Conservation (phyloP, 176 grass and related monocot species). For the Aegilops longissima region DNA sequence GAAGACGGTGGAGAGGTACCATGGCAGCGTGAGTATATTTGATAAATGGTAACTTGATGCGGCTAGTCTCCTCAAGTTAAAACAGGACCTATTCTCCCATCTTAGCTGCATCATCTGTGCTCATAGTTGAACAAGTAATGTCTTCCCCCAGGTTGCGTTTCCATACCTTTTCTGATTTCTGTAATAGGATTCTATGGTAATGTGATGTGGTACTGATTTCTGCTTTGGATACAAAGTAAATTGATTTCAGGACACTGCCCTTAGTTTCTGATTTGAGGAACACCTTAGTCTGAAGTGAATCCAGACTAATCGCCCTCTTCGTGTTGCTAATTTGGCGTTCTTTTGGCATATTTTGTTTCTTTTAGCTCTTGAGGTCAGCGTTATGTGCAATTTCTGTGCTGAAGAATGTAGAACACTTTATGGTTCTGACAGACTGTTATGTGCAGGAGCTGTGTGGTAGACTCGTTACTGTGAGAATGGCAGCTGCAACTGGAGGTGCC, state of each 20-base stretch:
- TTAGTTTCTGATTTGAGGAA: neutral
- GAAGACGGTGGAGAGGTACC: conserved; percentile 29
- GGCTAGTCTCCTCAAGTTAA: neutral
- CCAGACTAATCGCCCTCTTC: no score
- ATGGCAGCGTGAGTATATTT: conserved; percentile 53
- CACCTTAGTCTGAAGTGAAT: neutral
- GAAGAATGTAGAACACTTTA: conserved; percentile 1
- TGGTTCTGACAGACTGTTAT: neutral
- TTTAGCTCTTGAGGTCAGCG: neutral
- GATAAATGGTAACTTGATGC: neutral
- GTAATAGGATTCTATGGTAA: neutral
- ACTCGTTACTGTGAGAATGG: conserved; percentile 44
- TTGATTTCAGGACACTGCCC: neutral
- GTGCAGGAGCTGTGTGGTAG: conserved; percentile 64
- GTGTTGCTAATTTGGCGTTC: neutral
- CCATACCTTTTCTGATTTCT: neutral
- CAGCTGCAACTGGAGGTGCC: neutral
- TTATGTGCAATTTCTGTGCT: neutral
- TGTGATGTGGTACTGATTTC: neutral
- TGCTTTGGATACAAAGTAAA: neutral
- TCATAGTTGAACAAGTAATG: neutral
- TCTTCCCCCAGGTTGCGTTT: neutral
- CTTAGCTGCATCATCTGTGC: neutral
- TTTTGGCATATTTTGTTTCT: neutral
- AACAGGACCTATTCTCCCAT: neutral